phyloP scores from a whole-genome alignment of 106 monocot genomes.

The Alisma plantagoaquatica region DNA sequence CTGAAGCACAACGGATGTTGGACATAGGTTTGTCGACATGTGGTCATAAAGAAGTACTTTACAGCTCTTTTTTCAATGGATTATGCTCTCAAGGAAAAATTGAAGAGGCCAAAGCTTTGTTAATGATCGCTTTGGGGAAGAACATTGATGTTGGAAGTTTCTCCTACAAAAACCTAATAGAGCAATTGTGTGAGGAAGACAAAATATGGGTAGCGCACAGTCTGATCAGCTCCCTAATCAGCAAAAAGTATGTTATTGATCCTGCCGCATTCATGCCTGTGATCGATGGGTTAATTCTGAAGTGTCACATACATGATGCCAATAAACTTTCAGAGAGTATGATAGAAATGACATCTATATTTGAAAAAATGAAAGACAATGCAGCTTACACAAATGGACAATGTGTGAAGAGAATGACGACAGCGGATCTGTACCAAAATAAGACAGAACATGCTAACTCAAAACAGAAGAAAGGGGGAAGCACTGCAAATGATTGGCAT shows the following conservation, averaged over 20 bases:
- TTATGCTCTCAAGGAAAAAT: conserved; percentile 45
- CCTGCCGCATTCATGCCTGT: conserved; percentile 76
- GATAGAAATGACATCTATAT: conserved; percentile 65
- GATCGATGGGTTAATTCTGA: conserved; percentile 56
- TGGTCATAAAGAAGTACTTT: conserved; percentile 56
- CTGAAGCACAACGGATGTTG: conserved; percentile 44
- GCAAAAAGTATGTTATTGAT: conserved; percentile 52
- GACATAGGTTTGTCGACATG: conserved; percentile 37
- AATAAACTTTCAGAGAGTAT: conserved; percentile 65
- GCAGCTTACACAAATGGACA: not conserved
- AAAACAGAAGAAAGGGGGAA: not conserved
- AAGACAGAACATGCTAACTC: not conserved
- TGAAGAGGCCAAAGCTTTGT: conserved; percentile 42
- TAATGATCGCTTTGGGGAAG: conserved; percentile 40
- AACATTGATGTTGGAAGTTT: conserved; percentile 39
- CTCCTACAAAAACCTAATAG: conserved; percentile 50
- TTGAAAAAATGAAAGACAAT: conserved; percentile 14
- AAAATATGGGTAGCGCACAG: conserved; percentile 42
- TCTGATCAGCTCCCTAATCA: conserved; percentile 40
- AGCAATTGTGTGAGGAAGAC: conserved; percentile 61
- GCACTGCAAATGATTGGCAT: conserved; percentile 54
- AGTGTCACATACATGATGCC: conserved; percentile 55
- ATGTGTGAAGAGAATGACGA: not conserved
- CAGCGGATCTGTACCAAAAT: not conserved
- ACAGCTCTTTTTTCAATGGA: conserved; percentile 60